These are phyloP conservation scores for Leishmania gerbilli DNA, from an alignment of 208 protist species.

Conservation along the genomic window DNA sequence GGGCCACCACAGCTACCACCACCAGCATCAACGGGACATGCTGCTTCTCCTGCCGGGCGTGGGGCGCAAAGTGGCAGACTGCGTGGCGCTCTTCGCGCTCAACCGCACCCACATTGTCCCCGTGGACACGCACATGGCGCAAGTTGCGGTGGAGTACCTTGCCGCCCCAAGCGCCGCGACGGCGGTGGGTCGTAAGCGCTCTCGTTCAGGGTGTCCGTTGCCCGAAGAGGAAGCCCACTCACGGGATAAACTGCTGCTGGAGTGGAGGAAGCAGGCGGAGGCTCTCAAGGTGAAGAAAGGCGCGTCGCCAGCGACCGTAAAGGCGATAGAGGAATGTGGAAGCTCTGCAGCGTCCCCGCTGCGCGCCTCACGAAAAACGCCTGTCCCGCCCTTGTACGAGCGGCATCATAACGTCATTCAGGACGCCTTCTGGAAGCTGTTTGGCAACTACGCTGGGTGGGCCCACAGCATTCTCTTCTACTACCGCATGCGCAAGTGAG, in stretches of 20 bases:
- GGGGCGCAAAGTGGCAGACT: constrained; percentile 86
- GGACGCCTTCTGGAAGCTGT: constrained; percentile 52
- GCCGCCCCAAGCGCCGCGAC: neutral
- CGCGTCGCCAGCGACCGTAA: neutral
- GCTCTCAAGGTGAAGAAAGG: constrained; percentile 8
- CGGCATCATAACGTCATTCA: constrained; percentile 82
- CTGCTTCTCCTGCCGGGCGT: constrained; percentile 67
- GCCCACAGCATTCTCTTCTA: constrained; percentile 83
- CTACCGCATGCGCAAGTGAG: constrained; percentile 37
- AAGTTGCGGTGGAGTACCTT: constrained; percentile 68
- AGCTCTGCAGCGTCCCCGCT: neutral
- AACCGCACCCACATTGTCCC: constrained; percentile 65
- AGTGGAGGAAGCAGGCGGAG: constrained; percentile 24
- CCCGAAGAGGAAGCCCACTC: neutral
- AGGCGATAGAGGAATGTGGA: neutral
- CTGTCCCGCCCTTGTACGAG: constrained; percentile 33
- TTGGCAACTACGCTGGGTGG: constrained; percentile 72
- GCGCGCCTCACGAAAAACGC: neutral
- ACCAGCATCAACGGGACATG: constrained; percentile 38
- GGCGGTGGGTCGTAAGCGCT: neutral
- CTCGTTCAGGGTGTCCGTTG: neutral
- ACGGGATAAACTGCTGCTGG: constrained; percentile 13
- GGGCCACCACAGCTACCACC: constrained; percentile 9
- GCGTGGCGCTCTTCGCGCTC: constrained; percentile 77
- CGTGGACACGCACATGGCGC: constrained; percentile 91